Conservation (phyloP, 352 stramenopile genomes). For the Phytophthora sansomeana region DNA sequence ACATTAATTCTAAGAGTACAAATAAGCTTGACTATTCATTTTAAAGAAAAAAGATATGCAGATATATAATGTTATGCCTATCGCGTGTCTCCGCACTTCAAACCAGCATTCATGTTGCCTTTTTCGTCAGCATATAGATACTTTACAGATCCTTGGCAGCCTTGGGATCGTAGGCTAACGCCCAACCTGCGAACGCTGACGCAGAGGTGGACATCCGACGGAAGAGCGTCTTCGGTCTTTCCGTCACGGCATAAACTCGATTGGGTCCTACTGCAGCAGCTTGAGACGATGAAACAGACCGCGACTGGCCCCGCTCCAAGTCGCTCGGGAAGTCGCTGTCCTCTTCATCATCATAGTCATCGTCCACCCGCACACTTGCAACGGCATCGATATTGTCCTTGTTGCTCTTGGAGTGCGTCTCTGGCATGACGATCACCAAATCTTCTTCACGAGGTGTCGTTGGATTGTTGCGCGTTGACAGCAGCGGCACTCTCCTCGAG, state of each 20-base stretch:
- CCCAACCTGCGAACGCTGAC: constrained; percentile 37
- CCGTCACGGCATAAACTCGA: constrained; percentile 36
- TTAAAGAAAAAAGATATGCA: no score
- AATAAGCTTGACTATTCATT: no score
- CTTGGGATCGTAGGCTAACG: constrained; percentile 40
- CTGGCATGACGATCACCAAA: constrained; percentile 39
- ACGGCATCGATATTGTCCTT: constrained; percentile 27
- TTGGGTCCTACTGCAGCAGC: constrained; percentile 10
- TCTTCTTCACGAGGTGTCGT: constrained; percentile 42
- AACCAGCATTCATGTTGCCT: neutral
- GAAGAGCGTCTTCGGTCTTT: constrained; percentile 38
- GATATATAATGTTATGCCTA: no score
- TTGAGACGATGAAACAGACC: constrained; percentile 20
- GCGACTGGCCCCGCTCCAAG: constrained; percentile 14
- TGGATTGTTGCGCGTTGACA: constrained; percentile 27
- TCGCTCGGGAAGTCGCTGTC: constrained; percentile 25
- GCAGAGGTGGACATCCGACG: constrained; percentile 37
- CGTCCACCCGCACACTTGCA: constrained; percentile 20
- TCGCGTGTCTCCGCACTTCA: neutral
- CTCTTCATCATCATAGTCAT: constrained; percentile 36
- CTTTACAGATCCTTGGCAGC: constrained; percentile 19
- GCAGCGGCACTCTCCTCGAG: constrained; percentile 38
- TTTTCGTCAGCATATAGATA: neutral
- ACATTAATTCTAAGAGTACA: no score
- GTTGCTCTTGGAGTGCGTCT: constrained; percentile 20